These are phyloP conservation scores for Penicillium parvum DNA, from an alignment of 495 filamentous ascomycete genomes.

Conservation along the genomic window DNA sequence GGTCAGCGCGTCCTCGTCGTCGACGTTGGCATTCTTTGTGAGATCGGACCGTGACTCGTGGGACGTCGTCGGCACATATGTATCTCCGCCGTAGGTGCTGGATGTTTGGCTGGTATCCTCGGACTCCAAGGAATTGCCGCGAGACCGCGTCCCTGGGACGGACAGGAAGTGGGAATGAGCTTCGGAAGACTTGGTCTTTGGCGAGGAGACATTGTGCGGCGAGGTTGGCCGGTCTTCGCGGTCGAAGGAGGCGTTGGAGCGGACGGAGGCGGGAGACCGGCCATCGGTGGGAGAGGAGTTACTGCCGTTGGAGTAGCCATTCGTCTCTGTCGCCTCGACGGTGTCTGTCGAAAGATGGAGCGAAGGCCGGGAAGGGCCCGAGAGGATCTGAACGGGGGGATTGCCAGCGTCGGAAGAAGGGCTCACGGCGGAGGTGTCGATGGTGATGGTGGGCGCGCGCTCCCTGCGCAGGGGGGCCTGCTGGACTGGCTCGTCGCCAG, in stretches of 20 bases:
- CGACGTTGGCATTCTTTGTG: slow-evolving; percentile 38
- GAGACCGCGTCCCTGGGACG: slow-evolving; percentile 57
- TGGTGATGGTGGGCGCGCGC: slow-evolving; percentile 65
- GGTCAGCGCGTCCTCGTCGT: slow-evolving; percentile 57
- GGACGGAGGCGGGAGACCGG: slow-evolving; percentile 49
- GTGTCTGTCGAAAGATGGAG: slow-evolving; percentile 42
- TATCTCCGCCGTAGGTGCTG: slow-evolving; percentile 50
- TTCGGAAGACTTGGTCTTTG: slow-evolving; percentile 48
- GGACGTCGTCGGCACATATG: slow-evolving; percentile 36
- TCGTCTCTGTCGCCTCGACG: slow-evolving; percentile 36
- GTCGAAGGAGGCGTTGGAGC: slow-evolving; percentile 64
- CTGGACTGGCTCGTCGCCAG: slow-evolving; percentile 26
- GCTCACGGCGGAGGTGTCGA: slow-evolving; percentile 68
- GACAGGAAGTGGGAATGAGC: slow-evolving; percentile 55
- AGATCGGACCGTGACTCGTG: slow-evolving; percentile 32
- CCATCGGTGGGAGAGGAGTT: slow-evolving; percentile 53
- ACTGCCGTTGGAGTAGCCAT: slow-evolving; percentile 39
- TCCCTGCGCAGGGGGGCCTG: slow-evolving; percentile 38
- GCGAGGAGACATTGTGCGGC: slow-evolving; percentile 83
- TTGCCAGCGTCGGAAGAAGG: slow-evolving; percentile 21
- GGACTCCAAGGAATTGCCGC: slow-evolving; percentile 63
- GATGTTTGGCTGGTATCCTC: slow-evolving; percentile 48
- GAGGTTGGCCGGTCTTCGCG: slow-evolving; percentile 76
- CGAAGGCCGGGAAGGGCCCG: slow-evolving; percentile 41
- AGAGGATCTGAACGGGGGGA: slow-evolving; percentile 24